Base-by-base conservation (phyloP, 1,284 basidiomycete genomes). In the Cutaneotrichosporon dermatis region DNA sequence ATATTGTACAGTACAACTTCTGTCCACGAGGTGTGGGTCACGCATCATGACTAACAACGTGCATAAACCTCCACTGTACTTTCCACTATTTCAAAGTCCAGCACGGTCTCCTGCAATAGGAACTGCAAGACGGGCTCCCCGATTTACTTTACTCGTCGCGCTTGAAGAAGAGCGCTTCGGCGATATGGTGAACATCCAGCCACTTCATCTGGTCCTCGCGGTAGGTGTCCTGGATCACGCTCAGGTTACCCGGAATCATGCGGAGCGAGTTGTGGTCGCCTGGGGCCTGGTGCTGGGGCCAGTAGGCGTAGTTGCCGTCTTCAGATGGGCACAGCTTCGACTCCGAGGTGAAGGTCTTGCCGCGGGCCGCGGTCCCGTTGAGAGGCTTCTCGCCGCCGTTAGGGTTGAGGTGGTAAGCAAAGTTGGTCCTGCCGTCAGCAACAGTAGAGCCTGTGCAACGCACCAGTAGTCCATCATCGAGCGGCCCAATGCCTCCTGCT, bases 391-490 rank as follows among this genome's bases (percentile, higher is more conserved):
- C 11, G 48, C 33, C 10, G 13, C 60, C 65, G 61, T 72, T 72
- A 16, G 73, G 73, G 58, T 74, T 63, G 54, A 66, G 60, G 65
- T 67, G 66, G 61, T 70, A 68, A 36, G 66, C 72, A 63, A 76
- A 76, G 66, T 75, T 75, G 59, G 73, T 52, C 70, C 72, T 72
- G 13, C 11, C 0, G 37, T 57, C 40, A 60, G 46, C 34, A 10
- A 11, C 25, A 25, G 25, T 25, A 25, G 25, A 25, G 25, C 25
- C 25, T 25, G 25, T 25, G 25, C 3, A 4, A 64, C 73, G 51
- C 44, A 75, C 76, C 72, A 75, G 66, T 76, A 76, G 43, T 69
- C 61, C 51, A 70, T 64, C 58, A 73, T 69, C 12, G 60, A 48
- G 37, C 61, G 41, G 6, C 68, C 64, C 6, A 77, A 54, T 6